Percentiles rank a stretch among this genome's conserved stretches.
phyloP scores from a whole-genome alignment of 1,284 basidiomycete species.

The Fomitopsis pinicola region DNA sequence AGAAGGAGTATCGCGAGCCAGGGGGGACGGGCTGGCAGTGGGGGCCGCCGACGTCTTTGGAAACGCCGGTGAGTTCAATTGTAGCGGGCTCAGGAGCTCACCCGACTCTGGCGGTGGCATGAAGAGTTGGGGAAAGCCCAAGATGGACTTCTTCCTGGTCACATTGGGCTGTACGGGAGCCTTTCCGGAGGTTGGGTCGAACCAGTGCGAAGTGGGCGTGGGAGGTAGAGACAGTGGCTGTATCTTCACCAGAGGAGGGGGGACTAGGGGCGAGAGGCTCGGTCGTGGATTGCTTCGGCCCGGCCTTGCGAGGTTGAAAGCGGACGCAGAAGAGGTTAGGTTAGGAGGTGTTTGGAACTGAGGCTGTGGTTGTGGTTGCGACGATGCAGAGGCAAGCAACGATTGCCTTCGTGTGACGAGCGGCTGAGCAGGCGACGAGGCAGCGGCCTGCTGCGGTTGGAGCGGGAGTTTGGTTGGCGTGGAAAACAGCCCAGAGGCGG shows the following conservation, averaged over 20 bases:
- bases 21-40: slow-evolving; percentile 12
- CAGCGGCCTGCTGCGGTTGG: slow-evolving; percentile 2
- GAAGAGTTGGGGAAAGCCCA: slow-evolving; percentile 24
- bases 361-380: not conserved
- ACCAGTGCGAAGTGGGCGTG: slow-evolving; percentile 28
- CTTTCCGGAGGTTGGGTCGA: slow-evolving; percentile 19
- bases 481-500: not conserved
- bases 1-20: slow-evolving; percentile 5
- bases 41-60: slow-evolving; percentile 7
- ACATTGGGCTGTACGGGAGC: slow-evolving; percentile 6
- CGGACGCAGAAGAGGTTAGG: slow-evolving; percentile 8
- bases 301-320: not conserved
- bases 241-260: slow-evolving; percentile 19
- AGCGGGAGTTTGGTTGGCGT: not conserved
- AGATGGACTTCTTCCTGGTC: slow-evolving; percentile 23
- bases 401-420: slow-evolving; percentile 22
- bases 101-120: slow-evolving; percentile 15
- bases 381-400: slow-evolving; percentile 18
- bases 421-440: slow-evolving; percentile 5
- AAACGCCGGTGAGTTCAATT: slow-evolving; percentile 17
- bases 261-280: slow-evolving; percentile 19
- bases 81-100: slow-evolving; percentile 31
- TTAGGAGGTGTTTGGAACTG: slow-evolving; percentile 2
- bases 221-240: slow-evolving; percentile 24
- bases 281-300: not conserved